These are phyloP conservation scores for Linum tenue DNA, from an alignment of 345 rosid genomes.

Conservation along the genomic window DNA sequence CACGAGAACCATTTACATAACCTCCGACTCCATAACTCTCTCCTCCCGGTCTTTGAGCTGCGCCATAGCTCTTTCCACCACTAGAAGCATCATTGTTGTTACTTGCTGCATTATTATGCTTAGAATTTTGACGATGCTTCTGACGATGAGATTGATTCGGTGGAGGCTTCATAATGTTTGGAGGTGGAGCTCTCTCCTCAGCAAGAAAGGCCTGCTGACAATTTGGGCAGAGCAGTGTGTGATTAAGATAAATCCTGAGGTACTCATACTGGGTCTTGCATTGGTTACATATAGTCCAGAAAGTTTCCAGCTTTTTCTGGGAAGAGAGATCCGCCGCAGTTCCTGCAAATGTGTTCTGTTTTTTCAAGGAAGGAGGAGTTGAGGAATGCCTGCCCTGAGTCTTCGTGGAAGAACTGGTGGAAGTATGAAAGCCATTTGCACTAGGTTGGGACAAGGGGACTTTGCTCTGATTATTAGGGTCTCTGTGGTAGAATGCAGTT, in stretches of 20 bases:
- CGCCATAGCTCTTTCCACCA: slow-evolving; percentile 17
- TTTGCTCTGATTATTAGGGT: slow-evolving; percentile 25
- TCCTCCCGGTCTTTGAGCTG: slow-evolving; percentile 2
- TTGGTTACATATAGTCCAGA: slow-evolving; percentile 73
- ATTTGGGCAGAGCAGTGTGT: slow-evolving; percentile 66
- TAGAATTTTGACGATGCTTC: slow-evolving; percentile 34
- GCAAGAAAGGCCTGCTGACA: slow-evolving; percentile 65
- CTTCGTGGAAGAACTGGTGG: slow-evolving; percentile 23
- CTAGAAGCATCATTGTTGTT: slow-evolving; percentile 9
- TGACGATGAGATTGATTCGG: slow-evolving; percentile 31
- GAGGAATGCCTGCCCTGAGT: slow-evolving; percentile 21
- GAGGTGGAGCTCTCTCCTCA: slow-evolving; percentile 59
- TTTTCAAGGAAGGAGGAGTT: slow-evolving; percentile 21
- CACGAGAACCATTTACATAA: slow-evolving; percentile 26
- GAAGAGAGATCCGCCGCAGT: slow-evolving; percentile 11
- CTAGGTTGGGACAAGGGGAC: slow-evolving; percentile 27
- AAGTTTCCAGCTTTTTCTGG: slow-evolving; percentile 39
- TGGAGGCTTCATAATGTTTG: slow-evolving; percentile 34
- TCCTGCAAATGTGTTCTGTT: slow-evolving; percentile 4
- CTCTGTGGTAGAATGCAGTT: slow-evolving; percentile 23
- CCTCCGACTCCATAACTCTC: slow-evolving; percentile 6
- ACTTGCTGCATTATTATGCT: slow-evolving; percentile 20
- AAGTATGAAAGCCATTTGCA: slow-evolving; percentile 40
- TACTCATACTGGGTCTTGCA: slow-evolving; percentile 81
- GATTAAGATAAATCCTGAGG: slow-evolving; percentile 65